A percentile compares a stretch with the other conserved stretches of the same genome.
Evolutionary conservation across 306 rosid genomes (phyloP).

Genomic region (Vachellia pachyceras): DNA sequence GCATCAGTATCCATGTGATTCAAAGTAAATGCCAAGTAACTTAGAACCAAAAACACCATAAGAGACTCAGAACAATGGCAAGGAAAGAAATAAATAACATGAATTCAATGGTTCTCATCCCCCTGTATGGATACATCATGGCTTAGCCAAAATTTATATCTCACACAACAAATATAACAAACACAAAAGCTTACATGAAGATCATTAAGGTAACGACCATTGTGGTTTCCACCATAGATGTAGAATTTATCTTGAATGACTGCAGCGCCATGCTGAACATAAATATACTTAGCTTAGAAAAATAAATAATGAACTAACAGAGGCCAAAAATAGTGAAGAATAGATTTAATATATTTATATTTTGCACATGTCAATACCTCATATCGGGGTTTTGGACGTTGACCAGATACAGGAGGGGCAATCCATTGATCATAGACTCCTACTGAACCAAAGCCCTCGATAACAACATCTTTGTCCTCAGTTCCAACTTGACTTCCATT

Average conservation of each 20-base stretch:
- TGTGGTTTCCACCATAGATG: conserved; percentile 93
- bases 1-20: conserved; percentile 37
- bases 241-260: conserved; percentile 81
- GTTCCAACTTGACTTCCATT: conserved; percentile 68
- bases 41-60: background rate
- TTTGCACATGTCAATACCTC: conserved; percentile 60
- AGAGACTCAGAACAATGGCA: background rate
- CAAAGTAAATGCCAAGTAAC: conserved; percentile 21
- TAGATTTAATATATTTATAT: conserved; percentile 19
- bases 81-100: background rate
- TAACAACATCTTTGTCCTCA: conserved; percentile 77
- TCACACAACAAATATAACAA: conserved; percentile 9
- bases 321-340: conserved; percentile 16
- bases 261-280: conserved; percentile 86
- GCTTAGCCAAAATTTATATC: conserved; percentile 14
- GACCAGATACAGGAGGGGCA: conserved; percentile 77
- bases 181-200: conserved; percentile 70
- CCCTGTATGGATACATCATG: conserved; percentile 3
- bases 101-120: conserved; percentile 8
- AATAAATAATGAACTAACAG: conserved; percentile 16
- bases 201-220: conserved; percentile 94
- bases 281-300: conserved; percentile 38
- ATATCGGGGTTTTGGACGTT: conserved; percentile 78
- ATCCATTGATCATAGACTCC: conserved; percentile 84
- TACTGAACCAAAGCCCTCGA: conserved; percentile 70